A percentile compares a stretch with the other conserved stretches of the same genome.
Evolutionary conservation across 75 land plant species (phyloP).

Genomic region (Sequoia sempervirens): DNA sequence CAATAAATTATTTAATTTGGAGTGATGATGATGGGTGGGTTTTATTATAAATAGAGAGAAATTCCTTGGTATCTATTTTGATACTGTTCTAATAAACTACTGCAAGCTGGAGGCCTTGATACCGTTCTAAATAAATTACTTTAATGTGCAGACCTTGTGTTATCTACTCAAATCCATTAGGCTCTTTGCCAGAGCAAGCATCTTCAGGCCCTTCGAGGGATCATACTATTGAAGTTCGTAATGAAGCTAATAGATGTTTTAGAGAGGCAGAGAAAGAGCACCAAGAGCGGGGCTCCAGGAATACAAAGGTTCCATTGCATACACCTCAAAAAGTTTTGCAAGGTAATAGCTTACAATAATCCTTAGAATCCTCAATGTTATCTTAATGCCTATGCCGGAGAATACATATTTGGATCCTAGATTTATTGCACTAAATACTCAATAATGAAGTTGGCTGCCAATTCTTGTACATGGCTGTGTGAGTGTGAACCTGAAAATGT

Average conservation of each 20-base stretch:
- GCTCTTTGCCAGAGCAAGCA: constrained; percentile 23
- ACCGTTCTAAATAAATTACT: neutral
- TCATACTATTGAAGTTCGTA: constrained; percentile 38
- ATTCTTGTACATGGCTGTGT: neutral
- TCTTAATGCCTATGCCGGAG: neutral
- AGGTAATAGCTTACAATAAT: constrained; percentile 3
- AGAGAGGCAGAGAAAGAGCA: constrained; percentile 27
- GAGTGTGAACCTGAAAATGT: neutral
- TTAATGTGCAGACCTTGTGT: constrained; percentile 43
- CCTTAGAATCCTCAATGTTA: too few relatives aligned
- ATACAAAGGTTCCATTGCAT: constrained; percentile 12
- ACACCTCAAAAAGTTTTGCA: constrained; percentile 3
- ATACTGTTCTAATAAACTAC: neutral
- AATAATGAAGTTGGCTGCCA: neutral
- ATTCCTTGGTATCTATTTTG: neutral
- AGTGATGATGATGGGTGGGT: neutral
- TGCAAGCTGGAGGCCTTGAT: constrained; percentile 19
- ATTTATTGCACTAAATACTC: neutral
- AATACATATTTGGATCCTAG: neutral
- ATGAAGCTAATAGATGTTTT: constrained; percentile 33
- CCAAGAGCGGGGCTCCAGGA: neutral
- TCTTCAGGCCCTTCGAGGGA: constrained; percentile 22
- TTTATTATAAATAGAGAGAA: neutral
- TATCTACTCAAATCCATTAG: constrained; percentile 34
- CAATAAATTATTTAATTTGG: neutral